Conservation (phyloP, 441 rosid species). For the Adansonia madagascariensis region DNA sequence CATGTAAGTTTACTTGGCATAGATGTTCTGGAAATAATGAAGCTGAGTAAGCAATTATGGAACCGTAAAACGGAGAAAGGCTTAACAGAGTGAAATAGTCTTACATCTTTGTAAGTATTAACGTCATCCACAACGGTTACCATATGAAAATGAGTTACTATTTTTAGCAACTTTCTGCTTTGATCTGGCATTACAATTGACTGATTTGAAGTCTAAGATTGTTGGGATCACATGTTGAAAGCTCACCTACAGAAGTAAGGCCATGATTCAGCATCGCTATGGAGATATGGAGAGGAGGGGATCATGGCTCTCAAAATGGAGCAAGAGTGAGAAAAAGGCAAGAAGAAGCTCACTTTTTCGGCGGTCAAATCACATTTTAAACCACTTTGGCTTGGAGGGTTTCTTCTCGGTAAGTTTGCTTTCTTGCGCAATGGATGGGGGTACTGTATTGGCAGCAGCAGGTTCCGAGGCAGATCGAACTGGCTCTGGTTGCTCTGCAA, state of each 20-base stretch:
- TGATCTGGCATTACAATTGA: constrained; percentile 1
- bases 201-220: background rate
- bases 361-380: constrained; percentile 63
- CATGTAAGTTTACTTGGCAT: background rate
- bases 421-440: constrained; percentile 49
- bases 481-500: constrained; percentile 47
- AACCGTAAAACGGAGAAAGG: background rate
- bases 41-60: background rate
- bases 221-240: constrained; percentile 16
- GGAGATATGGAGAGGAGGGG: background rate
- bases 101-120: constrained; percentile 14
- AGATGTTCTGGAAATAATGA: background rate
- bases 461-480: constrained; percentile 53
- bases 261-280: constrained; percentile 6
- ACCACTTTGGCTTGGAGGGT: constrained; percentile 85
- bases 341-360: constrained; percentile 19
- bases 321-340: background rate
- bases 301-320: background rate
- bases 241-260: constrained; percentile 19
- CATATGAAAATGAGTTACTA: background rate
- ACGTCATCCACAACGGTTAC: background rate
- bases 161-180: constrained; percentile 1
- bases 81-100: background rate
- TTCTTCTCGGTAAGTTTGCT: constrained; percentile 65
- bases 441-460: constrained; percentile 32